Evolutionary conservation across 208 protist species (phyloP), one percentile per base, ranked within the genome.

Genomic region (Trypanosoma cruzi): DNA sequence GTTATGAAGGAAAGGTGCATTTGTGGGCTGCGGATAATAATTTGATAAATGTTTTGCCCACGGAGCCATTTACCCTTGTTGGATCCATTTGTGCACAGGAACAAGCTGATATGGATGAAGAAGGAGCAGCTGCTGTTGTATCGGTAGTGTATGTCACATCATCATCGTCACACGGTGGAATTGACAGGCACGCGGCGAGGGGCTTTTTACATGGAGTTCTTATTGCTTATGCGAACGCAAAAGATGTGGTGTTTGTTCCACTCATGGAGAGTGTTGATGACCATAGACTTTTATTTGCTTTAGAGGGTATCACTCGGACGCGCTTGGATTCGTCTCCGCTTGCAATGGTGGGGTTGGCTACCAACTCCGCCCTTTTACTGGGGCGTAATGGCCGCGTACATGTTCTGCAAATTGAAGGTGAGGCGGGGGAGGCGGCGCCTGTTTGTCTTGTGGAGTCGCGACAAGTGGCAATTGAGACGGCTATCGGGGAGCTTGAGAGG

Each of bases 21-120:
- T 89, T 93, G 40, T 95, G 90, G 90, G 83, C 79, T 13, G 87
- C 87, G n/a, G 75, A 73, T 60, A 93, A 93, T 64, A 67, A 71
- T 61, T 31, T 89, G 32, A 63, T 76, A n/a, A 29, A 57, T 59
- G 77, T 46, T 81, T 88, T 59, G 57, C 63, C 56, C 67, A 74
- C 32, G 66, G 86, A 68, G n/a, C 56, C 64, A 20, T 77, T 71
- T 65, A 61, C 60, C 24, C 64, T 63, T n/a, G 0, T 73, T 65
- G 63, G 57, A 71, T 73, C 44, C 80, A 71, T 79, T 54, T 36
- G 48, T 77, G 74, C 22, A 14, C 22, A 68, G n/a, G 16, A 66
- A 40, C 22, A 26, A 53, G 14, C 5, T 26, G 29, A 6, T 48
- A 24, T 24, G 31, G 32, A 37, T 31, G 36, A 31, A 24, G 52